A percentile compares a stretch with the other conserved stretches of the same genome.
phyloP scores from a whole-genome alignment of 495 filamentous ascomycete species.

The Podospora pseudoanserina region DNA sequence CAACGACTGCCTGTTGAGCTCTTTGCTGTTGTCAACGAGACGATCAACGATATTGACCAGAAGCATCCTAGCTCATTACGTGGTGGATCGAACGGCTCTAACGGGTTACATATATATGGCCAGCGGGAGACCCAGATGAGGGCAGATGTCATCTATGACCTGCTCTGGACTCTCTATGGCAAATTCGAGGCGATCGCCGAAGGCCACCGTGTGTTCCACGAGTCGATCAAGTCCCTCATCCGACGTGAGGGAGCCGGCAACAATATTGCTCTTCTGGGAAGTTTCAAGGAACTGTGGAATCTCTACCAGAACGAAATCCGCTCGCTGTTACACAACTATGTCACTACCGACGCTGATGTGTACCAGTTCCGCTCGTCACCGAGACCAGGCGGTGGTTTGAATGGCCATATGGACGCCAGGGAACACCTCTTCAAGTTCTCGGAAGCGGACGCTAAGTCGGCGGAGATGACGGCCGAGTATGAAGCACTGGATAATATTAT shows the following conservation, averaged over 20 bases:
- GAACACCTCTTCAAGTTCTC: slow-evolving; percentile 90
- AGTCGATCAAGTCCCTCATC: slow-evolving; percentile 77
- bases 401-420: slow-evolving; percentile 57
- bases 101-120: slow-evolving; percentile 62
- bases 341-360: slow-evolving; percentile 85
- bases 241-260: slow-evolving; percentile 66
- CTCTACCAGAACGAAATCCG: slow-evolving; percentile 73
- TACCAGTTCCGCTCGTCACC: slow-evolving; percentile 51
- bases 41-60: slow-evolving; percentile 87
- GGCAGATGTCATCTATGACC: slow-evolving; percentile 79
- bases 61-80: slow-evolving; percentile 73
- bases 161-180: slow-evolving; percentile 87
- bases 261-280: slow-evolving; percentile 60
- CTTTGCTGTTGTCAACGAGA: slow-evolving; percentile 89
- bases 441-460: slow-evolving; percentile 72
- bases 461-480: slow-evolving; percentile 73
- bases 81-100: slow-evolving; percentile 48
- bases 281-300: slow-evolving; percentile 94
- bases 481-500: slow-evolving; percentile 90
- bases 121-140: slow-evolving; percentile 66
- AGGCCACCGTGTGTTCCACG: slow-evolving; percentile 88
- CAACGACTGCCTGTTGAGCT: slow-evolving; percentile 91
- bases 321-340: slow-evolving; percentile 90
- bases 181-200: slow-evolving; percentile 97
- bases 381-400: slow-evolving; percentile 36